Evolutionary conservation across 441 rosid species (phyloP), one percentile per base, ranked within the genome.

Genomic region (Sinapis alba): DNA sequence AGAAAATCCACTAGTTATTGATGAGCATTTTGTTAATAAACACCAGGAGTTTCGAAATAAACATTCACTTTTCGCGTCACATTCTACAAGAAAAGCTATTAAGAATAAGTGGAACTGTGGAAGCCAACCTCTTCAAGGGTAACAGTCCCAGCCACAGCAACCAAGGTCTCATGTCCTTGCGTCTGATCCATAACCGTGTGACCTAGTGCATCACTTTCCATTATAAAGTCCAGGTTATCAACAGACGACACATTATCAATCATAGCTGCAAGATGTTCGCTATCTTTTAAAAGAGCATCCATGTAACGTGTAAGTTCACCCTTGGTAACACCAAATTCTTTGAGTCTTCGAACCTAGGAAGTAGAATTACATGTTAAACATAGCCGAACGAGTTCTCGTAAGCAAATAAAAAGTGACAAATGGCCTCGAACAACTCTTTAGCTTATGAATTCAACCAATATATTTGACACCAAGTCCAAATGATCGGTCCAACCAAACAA

Each of bases 181-280:
- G 83, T 87, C 80, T 94, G 98, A 84, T 96, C 99, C 99, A 96
- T 96, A 73, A 96, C 97, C 9, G 88, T 87, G 73, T 96, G 99
- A 72, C 97, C 87, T 68, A 96, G 74, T 18, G 99, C 99, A 85
- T 90, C 98, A 77, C 97, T 94, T 85, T 94, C 98, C 99, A 96
- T 96, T 61, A 90, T 86, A 82, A 94, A 92, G 85, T 96, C 98
- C 89, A 96, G 85, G 86, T 92, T 96, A 82, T 96, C 99, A 85
- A 96, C 99, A 34, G 99, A 96, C 34, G 98, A 88, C 76, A 96
- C 97, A 73, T 94, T 96, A 81, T 96, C 98, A 72, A 94, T 89
- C 98, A 92, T 94, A 68, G 98, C 98, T 34, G 98, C 95, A 65
- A 92, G 87, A 82, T 96, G 99, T 86, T 96, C 99, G 70, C 99